Evolutionary conservation across 2,329 filamentous ascomycete species (phyloP).

Genomic region (Fusarium burgessii): DNA sequence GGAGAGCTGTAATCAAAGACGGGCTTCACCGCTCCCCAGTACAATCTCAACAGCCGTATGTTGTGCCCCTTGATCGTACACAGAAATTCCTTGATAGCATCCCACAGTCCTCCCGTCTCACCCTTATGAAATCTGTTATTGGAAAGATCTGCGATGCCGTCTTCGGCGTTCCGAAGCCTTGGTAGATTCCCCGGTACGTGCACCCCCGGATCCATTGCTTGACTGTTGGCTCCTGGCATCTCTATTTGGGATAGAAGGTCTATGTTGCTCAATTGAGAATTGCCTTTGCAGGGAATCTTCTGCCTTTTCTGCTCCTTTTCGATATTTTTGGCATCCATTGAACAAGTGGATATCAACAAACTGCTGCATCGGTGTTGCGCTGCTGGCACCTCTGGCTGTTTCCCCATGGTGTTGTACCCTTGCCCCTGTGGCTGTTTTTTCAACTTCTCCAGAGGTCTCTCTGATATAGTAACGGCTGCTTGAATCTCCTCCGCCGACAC

Average conservation of each 20-base stretch:
- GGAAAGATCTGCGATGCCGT: conserved; percentile 49
- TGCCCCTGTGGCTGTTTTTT: conserved; percentile 27
- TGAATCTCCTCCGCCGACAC: conserved; percentile 26
- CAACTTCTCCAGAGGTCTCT: conserved; percentile 19
- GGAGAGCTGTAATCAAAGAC: conserved; percentile 55
- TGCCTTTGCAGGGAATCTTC: neutral
- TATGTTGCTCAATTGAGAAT: neutral
- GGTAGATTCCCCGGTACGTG: conserved; percentile 49
- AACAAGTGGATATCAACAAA: conserved; percentile 47
- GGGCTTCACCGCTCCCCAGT: conserved; percentile 54
- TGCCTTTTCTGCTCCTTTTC: neutral
- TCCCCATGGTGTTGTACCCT: conserved; percentile 6
- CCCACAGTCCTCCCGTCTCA: conserved; percentile 20
- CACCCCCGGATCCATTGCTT: conserved; percentile 18
- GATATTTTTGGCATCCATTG: neutral
- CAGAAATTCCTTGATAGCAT: conserved; percentile 20
- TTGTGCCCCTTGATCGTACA: conserved; percentile 8
- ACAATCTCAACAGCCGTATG: conserved; percentile 44
- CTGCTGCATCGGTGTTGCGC: conserved; percentile 33
- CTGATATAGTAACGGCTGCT: conserved; percentile 50
- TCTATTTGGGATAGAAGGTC: conserved; percentile 2
- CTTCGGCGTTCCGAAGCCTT: conserved; percentile 41
- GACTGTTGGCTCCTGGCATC: neutral
- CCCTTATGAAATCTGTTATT: conserved; percentile 8
- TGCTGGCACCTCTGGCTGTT: neutral